These are phyloP conservation scores for Populus davidiana DNA, from an alignment of 345 rosid species.

Conservation along the genomic window DNA sequence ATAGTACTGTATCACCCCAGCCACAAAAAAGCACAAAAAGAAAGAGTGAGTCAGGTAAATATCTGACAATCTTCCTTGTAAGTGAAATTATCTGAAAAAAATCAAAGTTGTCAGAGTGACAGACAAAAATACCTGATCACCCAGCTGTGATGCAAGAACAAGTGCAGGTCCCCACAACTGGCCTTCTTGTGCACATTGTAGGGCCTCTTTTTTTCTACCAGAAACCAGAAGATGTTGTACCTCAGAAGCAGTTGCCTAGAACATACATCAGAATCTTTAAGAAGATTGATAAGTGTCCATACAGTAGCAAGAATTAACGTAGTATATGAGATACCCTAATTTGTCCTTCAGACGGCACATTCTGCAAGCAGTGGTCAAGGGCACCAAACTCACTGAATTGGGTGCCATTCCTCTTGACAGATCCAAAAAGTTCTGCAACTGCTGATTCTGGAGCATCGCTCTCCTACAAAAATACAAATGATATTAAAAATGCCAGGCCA, in stretches of 20 bases:
- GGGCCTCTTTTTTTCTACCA: slow-evolving; percentile 85
- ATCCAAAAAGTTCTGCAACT: slow-evolving; percentile 89
- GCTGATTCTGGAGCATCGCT: slow-evolving; percentile 86
- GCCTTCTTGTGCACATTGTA: slow-evolving; percentile 85
- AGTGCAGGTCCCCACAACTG: slow-evolving; percentile 99
- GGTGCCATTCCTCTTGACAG: slow-evolving; percentile 55
- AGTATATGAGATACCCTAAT: slow-evolving; percentile 51
- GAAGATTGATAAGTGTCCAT: slow-evolving; percentile 2
- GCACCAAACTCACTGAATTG: slow-evolving; percentile 52
- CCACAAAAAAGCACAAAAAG: slow-evolving; percentile 1
- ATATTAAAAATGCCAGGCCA: background rate
- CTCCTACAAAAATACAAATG: slow-evolving; percentile 46
- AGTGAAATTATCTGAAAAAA: slow-evolving; percentile 9
- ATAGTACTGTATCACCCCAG: slow-evolving; percentile 65
- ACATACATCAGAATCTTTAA: slow-evolving; percentile 20
- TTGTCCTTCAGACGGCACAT: slow-evolving; percentile 82
- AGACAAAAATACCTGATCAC: slow-evolving; percentile 68
- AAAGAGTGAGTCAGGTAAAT: slow-evolving; percentile 3
- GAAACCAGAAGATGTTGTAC: slow-evolving; percentile 92
- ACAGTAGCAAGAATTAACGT: background rate
- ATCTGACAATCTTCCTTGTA: slow-evolving; percentile 5
- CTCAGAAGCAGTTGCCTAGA: slow-evolving; percentile 85
- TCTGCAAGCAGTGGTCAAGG: slow-evolving; percentile 68
- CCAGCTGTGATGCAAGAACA: slow-evolving; percentile 91
- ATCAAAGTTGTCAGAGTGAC: background rate